Conservation (phyloP, 1,284 basidiomycete species). For the Ustilago curta region DNA sequence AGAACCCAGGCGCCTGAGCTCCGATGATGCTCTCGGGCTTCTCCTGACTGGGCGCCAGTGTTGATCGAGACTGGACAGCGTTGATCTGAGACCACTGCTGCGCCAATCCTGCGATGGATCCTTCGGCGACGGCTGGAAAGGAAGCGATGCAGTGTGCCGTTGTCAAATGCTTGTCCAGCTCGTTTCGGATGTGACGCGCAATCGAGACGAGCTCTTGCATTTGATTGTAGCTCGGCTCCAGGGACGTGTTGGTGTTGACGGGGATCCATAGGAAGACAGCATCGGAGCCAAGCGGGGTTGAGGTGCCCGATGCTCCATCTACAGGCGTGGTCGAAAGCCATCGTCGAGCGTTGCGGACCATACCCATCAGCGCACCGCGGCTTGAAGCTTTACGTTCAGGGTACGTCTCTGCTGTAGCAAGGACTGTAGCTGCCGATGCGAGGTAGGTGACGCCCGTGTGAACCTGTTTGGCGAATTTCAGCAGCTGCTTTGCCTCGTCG, state of each 20-base stretch:
- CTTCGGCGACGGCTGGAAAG: conserved; percentile 1
- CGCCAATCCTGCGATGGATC: conserved; percentile 6
- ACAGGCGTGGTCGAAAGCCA: conserved; percentile 23
- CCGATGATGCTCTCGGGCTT: conserved; percentile 26
- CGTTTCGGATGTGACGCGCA: conserved; percentile 9
- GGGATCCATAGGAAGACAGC: conserved; percentile 50
- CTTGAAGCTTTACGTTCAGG: conserved; percentile 30
- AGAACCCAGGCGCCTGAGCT: conserved; percentile 38
- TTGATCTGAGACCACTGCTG: conserved; percentile 22
- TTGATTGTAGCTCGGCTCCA: conserved; percentile 13
- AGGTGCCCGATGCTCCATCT: neutral
- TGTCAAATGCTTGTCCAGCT: conserved; percentile 25
- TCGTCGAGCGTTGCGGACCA: conserved; percentile 44
- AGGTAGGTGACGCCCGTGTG: conserved; percentile 33
- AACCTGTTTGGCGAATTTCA: conserved; percentile 18
- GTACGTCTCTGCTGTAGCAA: conserved; percentile 31
- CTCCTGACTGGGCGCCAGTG: neutral
- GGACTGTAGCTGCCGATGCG: conserved; percentile 32
- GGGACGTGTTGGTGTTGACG: conserved; percentile 10
- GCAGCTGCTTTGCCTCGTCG: conserved; percentile 8
- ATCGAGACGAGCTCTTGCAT: conserved; percentile 13
- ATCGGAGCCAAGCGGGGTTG: conserved; percentile 37
- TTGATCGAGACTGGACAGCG: neutral
- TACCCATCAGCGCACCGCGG: conserved; percentile 41
- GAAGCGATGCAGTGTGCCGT: conserved; percentile 32